Base-by-base conservation (phyloP, 495 filamentous ascomycete genomes). In the Collariella sp. region DNA sequence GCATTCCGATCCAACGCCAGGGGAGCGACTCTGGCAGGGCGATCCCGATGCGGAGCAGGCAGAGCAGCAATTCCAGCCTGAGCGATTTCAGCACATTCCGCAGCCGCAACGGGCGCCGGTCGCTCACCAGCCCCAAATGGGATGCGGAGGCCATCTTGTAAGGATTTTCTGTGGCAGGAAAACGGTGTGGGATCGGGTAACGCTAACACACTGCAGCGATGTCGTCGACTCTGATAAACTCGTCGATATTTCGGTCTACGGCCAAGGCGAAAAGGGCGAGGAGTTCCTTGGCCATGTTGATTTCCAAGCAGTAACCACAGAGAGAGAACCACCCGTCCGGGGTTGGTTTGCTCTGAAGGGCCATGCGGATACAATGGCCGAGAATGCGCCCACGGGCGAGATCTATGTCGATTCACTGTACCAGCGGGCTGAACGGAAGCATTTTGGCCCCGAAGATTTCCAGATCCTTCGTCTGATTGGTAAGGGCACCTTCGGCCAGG, bases 401-500 rank as follows among this genome's bases (percentile, higher is more conserved):
- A 88, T 98, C 42, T 84, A 85, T 56, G 79, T 97, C 44, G 83
- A 89, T 52, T 85, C 95, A 55, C 78, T 76, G 24, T 97, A 90
- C 66, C 88, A 96, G 62, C 83, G 84, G 65, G 88, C 84, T n/a
- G 89, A 93, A 41, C 89, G 87, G 75, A 90, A 83, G 70, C 88
- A 95, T 60, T 95, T 91, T 54, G 93, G 93, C 3, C 94, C 93
- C n/a, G 88, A 88, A 58, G 94, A 98, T 66, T 98, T 98, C 72
- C 80, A 91, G 59, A 90, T 97, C 52, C 72, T 98, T 55, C 91
- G 94, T 67, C 82, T 99, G 23, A 97, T 99, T 64, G 93, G 93
- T 38, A 97, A 95, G 72, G 93, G 89, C 64, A 99, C 94, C 0
- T 99, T 99, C 68, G 93, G 93, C n/a, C 94, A 99, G 69, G 93